Evolutionary conservation across 495 filamentous ascomycete species (phyloP).

Genomic region (Clohesyomyces aquaticus): DNA sequence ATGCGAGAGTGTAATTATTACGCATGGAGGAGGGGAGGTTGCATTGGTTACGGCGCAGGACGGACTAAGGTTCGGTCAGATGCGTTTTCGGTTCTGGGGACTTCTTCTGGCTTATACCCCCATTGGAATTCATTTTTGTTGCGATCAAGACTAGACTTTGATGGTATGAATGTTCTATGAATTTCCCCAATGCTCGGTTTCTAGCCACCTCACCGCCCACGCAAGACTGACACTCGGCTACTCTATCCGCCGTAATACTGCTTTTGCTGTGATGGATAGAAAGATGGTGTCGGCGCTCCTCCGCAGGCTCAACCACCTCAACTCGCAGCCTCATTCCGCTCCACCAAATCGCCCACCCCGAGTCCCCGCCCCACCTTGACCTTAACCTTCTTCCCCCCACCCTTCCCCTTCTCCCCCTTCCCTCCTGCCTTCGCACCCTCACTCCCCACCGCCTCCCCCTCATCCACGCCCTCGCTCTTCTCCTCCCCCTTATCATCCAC

Average conservation of each 20-base stretch:
- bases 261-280: too few relatives aligned
- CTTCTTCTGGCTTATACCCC: too few relatives aligned
- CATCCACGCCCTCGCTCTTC: slow-evolving; percentile 47
- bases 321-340: slow-evolving; percentile 64
- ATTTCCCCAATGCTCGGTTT: too few relatives aligned
- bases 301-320: background rate
- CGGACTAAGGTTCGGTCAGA: too few relatives aligned
- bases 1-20: background rate
- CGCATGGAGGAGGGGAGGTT: background rate
- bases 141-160: too few relatives aligned
- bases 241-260: too few relatives aligned
- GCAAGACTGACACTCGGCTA: too few relatives aligned
- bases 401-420: slow-evolving; percentile 68
- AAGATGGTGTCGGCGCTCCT: too few relatives aligned
- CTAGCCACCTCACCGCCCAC: too few relatives aligned
- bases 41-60: background rate
- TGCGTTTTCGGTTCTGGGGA: too few relatives aligned
- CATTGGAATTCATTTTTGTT: too few relatives aligned
- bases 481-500: slow-evolving; percentile 45
- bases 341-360: slow-evolving; percentile 83
- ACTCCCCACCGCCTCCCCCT: slow-evolving; percentile 42
- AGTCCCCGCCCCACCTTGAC: slow-evolving; percentile 82
- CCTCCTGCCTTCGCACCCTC: slow-evolving; percentile 62
- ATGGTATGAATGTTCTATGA: too few relatives aligned
- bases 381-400: slow-evolving; percentile 57